Evolutionary conservation across 768 basidiomycete genomes (phyloP).

Genomic region (Suillus sp.): DNA sequence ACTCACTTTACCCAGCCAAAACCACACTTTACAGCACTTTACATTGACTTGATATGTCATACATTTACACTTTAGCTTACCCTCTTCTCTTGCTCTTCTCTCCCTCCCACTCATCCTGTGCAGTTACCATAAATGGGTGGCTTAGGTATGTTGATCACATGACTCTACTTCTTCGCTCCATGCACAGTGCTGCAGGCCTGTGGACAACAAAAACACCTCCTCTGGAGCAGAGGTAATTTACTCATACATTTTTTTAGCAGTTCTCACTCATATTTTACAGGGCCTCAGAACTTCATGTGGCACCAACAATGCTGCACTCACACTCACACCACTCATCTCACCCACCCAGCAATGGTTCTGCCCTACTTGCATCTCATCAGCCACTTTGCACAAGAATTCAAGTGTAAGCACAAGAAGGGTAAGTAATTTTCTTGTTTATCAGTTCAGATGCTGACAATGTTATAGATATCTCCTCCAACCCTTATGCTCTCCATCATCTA

Average conservation of each 20-base stretch:
- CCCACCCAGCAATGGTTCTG: no score
- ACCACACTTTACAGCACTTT: neutral
- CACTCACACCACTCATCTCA: no score
- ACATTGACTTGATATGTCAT: neutral
- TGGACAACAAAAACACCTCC: neutral
- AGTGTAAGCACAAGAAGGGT: slow-evolving; percentile 63
- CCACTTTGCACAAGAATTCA: slow-evolving; percentile 62
- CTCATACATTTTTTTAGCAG: neutral
- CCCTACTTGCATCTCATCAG: slow-evolving; percentile 48
- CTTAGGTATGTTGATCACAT: neutral
- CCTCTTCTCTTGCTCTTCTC: neutral
- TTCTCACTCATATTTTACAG: no score
- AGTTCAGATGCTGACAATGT: slow-evolving; percentile 6
- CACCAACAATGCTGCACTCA: no score
- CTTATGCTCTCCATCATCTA: slow-evolving; percentile 80
- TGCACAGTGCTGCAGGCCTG: neutral
- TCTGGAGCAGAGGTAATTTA: neutral
- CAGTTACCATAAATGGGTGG: neutral
- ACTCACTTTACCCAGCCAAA: slow-evolving; percentile 1
- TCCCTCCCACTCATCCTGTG: neutral
- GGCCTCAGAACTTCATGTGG: no score
- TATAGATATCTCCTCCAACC: slow-evolving; percentile 54
- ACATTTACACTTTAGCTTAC: no score
- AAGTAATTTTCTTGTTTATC: slow-evolving; percentile 23
- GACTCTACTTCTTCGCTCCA: neutral